Conservation (phyloP, 139 green algal species). For the Microglena sp. region DNA sequence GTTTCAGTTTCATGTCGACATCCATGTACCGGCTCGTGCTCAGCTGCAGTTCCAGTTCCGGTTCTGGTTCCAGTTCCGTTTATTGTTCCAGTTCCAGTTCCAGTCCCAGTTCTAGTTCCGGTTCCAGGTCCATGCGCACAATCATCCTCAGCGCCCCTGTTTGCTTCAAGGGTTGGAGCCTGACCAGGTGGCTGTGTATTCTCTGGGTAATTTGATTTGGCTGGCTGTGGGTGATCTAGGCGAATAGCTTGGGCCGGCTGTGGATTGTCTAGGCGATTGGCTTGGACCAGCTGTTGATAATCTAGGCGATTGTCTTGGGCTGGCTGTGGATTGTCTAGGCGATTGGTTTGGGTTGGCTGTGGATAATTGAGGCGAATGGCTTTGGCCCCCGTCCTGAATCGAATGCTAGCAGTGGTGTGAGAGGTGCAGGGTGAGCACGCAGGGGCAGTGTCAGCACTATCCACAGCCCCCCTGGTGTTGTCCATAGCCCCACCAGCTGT, state of each 20-base stretch:
- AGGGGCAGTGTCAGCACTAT: not conserved
- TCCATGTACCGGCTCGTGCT: not conserved
- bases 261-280: not conserved
- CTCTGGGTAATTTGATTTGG: not conserved
- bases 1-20: not conserved
- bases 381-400: slow-evolving; percentile 22
- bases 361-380: slow-evolving; percentile 12
- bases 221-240: too few species aligned
- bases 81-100: not conserved
- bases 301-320: too few species aligned
- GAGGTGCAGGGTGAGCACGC: not conserved
- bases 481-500: not conserved
- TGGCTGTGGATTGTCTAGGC: not conserved
- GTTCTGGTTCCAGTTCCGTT: not conserved
- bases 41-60: not conserved
- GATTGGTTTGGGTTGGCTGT: not conserved
- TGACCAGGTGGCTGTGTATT: not conserved
- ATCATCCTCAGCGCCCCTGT: not conserved
- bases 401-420: not conserved
- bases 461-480: not conserved
- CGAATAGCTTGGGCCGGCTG: too few species aligned
- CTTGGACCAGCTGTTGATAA: not conserved
- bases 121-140: not conserved
- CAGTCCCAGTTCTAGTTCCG: not conserved
- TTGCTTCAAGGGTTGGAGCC: not conserved